These are phyloP conservation scores for Fusarium xylarioides DNA, from an alignment of 2,329 filamentous ascomycete species.

Conservation along the genomic window DNA sequence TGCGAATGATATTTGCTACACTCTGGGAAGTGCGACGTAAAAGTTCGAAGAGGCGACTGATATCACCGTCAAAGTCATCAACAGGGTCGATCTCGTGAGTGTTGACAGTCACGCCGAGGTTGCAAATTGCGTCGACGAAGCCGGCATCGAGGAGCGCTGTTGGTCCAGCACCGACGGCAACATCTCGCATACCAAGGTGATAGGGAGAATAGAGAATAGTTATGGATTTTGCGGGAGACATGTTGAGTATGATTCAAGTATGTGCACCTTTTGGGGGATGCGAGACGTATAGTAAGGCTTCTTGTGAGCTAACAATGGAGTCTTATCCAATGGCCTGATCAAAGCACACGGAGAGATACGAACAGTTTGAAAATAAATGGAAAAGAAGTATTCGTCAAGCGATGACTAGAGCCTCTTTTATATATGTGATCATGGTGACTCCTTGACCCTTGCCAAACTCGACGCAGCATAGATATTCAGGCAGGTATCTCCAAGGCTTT, in stretches of 20 bases:
- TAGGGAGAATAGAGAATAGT: not conserved
- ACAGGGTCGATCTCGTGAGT: not conserved
- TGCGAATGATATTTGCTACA: not conserved
- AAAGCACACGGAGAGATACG: not conserved
- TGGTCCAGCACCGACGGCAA: not conserved
- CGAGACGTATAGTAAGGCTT: not conserved
- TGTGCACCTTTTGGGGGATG: not conserved
- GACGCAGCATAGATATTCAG: not conserved
- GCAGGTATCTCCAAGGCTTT: not conserved
- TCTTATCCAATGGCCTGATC: too few relatives aligned
- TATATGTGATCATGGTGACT: not conserved
- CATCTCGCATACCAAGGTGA: not conserved
- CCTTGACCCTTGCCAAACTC: not conserved
- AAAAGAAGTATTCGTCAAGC: too few relatives aligned
- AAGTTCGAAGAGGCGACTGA: constrained; percentile 1
- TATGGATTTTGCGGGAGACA: not conserved
- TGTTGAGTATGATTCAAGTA: not conserved
- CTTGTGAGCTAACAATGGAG: not conserved
- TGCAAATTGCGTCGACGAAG: not conserved
- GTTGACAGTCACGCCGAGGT: not conserved
- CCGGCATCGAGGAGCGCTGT: not conserved
- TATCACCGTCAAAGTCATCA: constrained; percentile 2
- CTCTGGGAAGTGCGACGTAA: not conserved
- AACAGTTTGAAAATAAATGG: not conserved
- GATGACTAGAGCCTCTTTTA: not conserved